Base-by-base conservation (phyloP, 345 rosid species). In the Viola odorata region DNA sequence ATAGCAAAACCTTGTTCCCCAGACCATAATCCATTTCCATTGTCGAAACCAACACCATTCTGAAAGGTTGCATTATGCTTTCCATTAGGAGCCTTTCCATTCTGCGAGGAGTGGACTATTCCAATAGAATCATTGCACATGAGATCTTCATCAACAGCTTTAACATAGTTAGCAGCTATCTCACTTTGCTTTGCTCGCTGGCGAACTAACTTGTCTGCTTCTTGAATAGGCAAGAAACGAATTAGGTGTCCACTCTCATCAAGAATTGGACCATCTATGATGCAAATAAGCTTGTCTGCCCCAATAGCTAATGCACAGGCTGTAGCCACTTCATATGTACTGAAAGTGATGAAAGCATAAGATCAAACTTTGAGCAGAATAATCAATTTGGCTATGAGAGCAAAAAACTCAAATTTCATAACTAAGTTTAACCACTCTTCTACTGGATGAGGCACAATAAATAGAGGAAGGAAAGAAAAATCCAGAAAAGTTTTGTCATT, bases 271-370 rank as follows among this genome's bases (percentile, higher is more conserved):
- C 96, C 98, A 61, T 92, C 97, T 70, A 87, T 83, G 57, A 87
- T 69, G 68, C 96, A 87, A 50, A 92, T 87, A 79, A 92, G 98
- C 78, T 92, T 92, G 69, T 92, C 96, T 64, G 96, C 98, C 59
- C 80, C 91, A 74, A 92, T 83, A 41, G 98, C 96, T 65, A 87
- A 71, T 57, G 98, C 98, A 82, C 98, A 92, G 39, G 98, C 97
- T 17, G 98, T 92, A 55, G 98, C 98, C 44, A 92, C 98, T 82
- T 92, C 98, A 65, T 87, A 92, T 53, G 96, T 89, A 85, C 97
- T 92, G 88, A 75, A 64, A 73, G 36, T 12, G 44, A 45, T 52
- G 47, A 63, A 69, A 76, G 58, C 41, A 57, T 36, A 60, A 52
- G 50, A 76, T 40, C 23, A 11, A 53, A 54, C 54, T 45, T 67